phyloP scores from a whole-genome alignment of 805 yeast genomes.

The Metahyphopichia silvanorum region DNA sequence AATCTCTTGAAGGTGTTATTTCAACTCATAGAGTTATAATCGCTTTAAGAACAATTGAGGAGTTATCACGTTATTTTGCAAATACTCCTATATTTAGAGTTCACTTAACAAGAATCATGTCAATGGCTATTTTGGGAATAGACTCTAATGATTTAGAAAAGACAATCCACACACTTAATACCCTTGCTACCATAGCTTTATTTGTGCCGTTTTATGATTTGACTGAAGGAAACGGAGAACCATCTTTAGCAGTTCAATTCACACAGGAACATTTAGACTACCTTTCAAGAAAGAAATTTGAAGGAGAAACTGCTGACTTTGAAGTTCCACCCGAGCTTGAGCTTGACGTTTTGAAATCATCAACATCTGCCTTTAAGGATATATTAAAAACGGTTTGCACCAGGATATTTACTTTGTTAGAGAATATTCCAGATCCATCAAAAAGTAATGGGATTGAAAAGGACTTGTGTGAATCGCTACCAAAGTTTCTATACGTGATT shows the following conservation, averaged over 20 bases:
- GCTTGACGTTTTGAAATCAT: slow-evolving; percentile 59
- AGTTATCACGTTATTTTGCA: slow-evolving; percentile 65
- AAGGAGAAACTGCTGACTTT: slow-evolving; percentile 24
- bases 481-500: slow-evolving; percentile 35
- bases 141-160: slow-evolving; percentile 84
- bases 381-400: slow-evolving; percentile 55
- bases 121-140: slow-evolving; percentile 72
- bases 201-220: slow-evolving; percentile 71
- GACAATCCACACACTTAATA: slow-evolving; percentile 63
- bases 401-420: slow-evolving; percentile 61
- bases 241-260: slow-evolving; percentile 45
- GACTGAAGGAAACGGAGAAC: slow-evolving; percentile 40
- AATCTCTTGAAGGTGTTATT: slow-evolving; percentile 62
- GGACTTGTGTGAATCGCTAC: slow-evolving; percentile 35
- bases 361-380: slow-evolving; percentile 67
- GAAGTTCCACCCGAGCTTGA: slow-evolving; percentile 44
- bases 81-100: slow-evolving; percentile 61
- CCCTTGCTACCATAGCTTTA: slow-evolving; percentile 66
- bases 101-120: slow-evolving; percentile 73
- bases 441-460: slow-evolving; percentile 50
- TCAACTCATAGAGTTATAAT: slow-evolving; percentile 78
- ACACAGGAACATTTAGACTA: slow-evolving; percentile 61
- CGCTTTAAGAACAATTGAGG: slow-evolving; percentile 65
- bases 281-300: slow-evolving; percentile 44
- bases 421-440: slow-evolving; percentile 61